Conservation (phyloP, 306 rosid species). For the Luffa aegyptiaca region DNA sequence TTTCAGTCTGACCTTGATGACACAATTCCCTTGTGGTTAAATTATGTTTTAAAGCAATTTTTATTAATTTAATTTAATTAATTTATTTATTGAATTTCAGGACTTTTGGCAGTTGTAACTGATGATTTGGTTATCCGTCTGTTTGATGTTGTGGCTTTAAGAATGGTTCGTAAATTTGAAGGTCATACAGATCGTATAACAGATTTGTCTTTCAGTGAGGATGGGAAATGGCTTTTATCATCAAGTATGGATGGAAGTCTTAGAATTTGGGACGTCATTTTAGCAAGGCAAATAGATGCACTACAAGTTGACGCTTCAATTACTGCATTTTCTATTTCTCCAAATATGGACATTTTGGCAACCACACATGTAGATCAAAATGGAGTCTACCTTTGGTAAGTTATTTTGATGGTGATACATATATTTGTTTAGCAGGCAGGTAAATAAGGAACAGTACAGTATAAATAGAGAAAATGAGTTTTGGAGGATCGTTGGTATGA, state of each 20-base stretch:
- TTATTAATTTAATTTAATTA: neutral
- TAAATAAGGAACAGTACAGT: neutral
- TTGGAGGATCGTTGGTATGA: neutral
- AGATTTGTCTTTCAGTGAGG: slow-evolving; percentile 94
- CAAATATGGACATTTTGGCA: slow-evolving; percentile 86
- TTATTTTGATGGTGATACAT: slow-evolving; percentile 3
- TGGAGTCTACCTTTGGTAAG: slow-evolving; percentile 87
- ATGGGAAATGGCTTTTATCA: slow-evolving; percentile 92
- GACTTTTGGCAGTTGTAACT: slow-evolving; percentile 78
- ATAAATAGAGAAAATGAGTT: neutral
- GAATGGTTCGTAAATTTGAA: slow-evolving; percentile 84
- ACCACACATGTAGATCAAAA: slow-evolving; percentile 89
- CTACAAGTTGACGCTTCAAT: slow-evolving; percentile 68
- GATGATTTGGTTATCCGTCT: slow-evolving; percentile 64
- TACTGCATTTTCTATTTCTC: slow-evolving; percentile 76
- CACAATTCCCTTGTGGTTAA: neutral
- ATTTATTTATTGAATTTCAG: slow-evolving; percentile 27
- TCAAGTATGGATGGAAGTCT: slow-evolving; percentile 97
- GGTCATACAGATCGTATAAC: slow-evolving; percentile 90
- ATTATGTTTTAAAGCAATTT: neutral
- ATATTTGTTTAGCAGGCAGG: neutral
- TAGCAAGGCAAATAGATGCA: slow-evolving; percentile 83
- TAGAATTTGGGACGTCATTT: slow-evolving; percentile 84
- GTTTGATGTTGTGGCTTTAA: slow-evolving; percentile 71
- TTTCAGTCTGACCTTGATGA: neutral